Evolutionary conservation across 768 basidiomycete species (phyloP), one percentile per base, ranked within the genome.

Genomic region (Tricholoma saponaceum): DNA sequence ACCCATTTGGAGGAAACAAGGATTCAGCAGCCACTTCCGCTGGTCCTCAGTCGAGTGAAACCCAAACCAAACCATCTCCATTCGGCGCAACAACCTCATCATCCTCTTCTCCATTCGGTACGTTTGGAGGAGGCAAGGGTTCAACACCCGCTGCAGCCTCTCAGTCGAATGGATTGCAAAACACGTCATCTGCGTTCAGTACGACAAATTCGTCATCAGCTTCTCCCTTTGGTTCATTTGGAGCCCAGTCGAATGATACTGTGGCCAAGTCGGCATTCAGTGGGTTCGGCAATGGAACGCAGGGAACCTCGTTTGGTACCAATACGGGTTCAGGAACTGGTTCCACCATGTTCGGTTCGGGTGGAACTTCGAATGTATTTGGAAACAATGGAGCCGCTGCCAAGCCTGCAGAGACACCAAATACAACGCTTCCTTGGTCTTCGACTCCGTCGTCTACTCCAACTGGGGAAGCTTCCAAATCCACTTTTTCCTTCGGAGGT

Each of bases 401-500:
- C 5, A 61, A 57, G 20, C 30, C 52, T 18, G 44, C 56, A 16
- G 63, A 68, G 58, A 28, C 64, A 33, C 46, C 59, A 25, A 64
- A 66, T 51, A 4, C 61, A 12, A 32, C 57, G 12, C 56, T 58
- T 10, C 23, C 60, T 58, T 20, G 56, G 30, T 51, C 54, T 13
- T 37, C 65, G 2, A 25, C 58, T 20, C 18, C 58, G 13, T 32
- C 56, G 8, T 43, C 53, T 14, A 23, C 60, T 28, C 47, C 56
- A 13, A 20, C 54, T 16, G 56, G 58, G 10, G 51, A 41, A 23
- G 18, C 46, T 28, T 37, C 51, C 23, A 56, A 59, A 33, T 54
- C 62, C 5, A 28, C 52, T 18, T 65, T 65, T 50, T 59, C 60
- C 18, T 64, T 66, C 44, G 63, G 51, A 47, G 46, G 43, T 22